Base-by-base conservation (phyloP, 1,139 yeast species). In the Citeromyces siamensis region DNA sequence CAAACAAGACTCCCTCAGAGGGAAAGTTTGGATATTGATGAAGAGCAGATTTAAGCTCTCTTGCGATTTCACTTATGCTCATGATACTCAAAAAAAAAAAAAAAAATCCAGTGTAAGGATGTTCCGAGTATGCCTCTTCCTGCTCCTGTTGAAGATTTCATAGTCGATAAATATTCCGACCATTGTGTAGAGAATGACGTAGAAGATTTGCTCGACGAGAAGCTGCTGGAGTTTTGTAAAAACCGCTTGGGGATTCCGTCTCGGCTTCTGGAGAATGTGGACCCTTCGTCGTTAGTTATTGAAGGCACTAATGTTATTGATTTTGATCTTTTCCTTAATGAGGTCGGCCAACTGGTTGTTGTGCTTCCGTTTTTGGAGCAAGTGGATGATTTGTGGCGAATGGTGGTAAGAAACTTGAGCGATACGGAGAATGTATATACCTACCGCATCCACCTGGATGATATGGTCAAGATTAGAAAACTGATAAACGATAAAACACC, bases 21-120 rank as follows among this genome's bases (percentile, higher is more conserved):
- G 98, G 98, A 66, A 90, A 90, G 64, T 90, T 85, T 45, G 88
- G 94, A 67, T 81, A 88, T 58, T 84, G 94, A 48, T 69, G 78
- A 41, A 81, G 64, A 46, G 80, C 73, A 14, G 69, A 66, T 52
- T 70, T 78, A 47, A 81, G 65, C 48, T 79, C 86, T 28, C 52
- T 55, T 34, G 85, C 79, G 41, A 73, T 54, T 27, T 59, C 56
- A 41, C 58, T 57, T 44, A 68, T 62, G 9, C 35, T 17, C 37
- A 35, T 32, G 17, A 23, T 17, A n/a, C 19, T 31, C 12, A 5
- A 27, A 27, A 17, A 8, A 13, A 4, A 10, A 27, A n/a, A 4
- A 7, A 9, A 17, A 9, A 27, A 27, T 9, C 27, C n/a, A 13
- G 7, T n/a, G 12, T 6, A 6, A n/a, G 17, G 9, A 27, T 4